These are phyloP conservation scores for Saitozyma podzolica DNA, from an alignment of 768 basidiomycete species.

Conservation along the genomic window DNA sequence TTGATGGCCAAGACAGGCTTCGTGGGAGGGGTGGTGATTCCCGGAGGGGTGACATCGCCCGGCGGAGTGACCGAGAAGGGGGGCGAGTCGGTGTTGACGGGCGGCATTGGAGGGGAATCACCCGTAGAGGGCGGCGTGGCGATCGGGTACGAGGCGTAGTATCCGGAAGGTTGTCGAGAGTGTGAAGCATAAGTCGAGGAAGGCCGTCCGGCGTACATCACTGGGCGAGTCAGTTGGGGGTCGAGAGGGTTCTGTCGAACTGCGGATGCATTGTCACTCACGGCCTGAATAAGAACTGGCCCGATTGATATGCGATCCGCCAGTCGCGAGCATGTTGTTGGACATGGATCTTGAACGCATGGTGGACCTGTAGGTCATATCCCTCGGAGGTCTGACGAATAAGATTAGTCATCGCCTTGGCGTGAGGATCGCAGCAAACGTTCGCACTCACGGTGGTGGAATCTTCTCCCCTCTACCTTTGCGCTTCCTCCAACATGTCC, in stretches of 20 bases:
- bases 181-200: conserved; percentile 4
- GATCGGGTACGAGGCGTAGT: conserved; percentile 33
- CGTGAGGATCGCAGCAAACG: too few relatives aligned
- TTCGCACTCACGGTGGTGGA: conserved; percentile 37
- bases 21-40: conserved; percentile 16
- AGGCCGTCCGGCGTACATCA: too few relatives aligned
- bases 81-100: conserved; percentile 15
- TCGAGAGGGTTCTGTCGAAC: too few relatives aligned
- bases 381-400: conserved; percentile 34
- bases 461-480: conserved; percentile 29
- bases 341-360: conserved; percentile 13
- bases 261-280: conserved; percentile 13
- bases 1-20: conserved; percentile 22
- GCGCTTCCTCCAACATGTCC: conserved; percentile 22
- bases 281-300: conserved; percentile 35
- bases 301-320: conserved; percentile 9
- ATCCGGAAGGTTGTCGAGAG: conserved; percentile 31
- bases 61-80: too few relatives aligned
- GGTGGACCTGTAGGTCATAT: conserved; percentile 18
- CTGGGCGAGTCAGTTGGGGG: too few relatives aligned
- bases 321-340: conserved; percentile 10
- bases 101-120: conserved; percentile 29
- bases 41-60: conserved; percentile 13
- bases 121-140: conserved; percentile 29
- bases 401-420: not conserved